phyloP scores from a whole-genome alignment of 768 basidiomycete species.

The Clathrus columnatus region DNA sequence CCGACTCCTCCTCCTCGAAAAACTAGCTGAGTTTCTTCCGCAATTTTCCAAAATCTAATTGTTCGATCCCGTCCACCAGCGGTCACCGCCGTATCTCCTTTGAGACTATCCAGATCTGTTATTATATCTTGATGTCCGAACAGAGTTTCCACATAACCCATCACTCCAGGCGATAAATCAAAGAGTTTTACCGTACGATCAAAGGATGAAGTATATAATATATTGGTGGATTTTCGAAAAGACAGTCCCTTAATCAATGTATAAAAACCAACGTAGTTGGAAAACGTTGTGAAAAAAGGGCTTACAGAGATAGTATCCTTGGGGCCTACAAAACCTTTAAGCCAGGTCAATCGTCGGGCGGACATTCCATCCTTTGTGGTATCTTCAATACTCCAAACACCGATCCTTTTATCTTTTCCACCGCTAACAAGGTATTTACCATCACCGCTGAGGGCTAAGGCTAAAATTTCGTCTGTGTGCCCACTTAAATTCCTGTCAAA shows the following conservation, averaged over 20 bases:
- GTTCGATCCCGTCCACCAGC: constrained; percentile 90
- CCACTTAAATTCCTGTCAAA: constrained; percentile 42
- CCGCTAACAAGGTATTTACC: constrained; percentile 81
- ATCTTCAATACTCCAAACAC: constrained; percentile 75
- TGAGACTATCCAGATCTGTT: constrained; percentile 67
- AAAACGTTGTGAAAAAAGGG: constrained; percentile 31
- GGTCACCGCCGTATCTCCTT: constrained; percentile 76
- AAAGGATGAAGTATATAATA: constrained; percentile 69
- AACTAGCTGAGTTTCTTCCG: constrained; percentile 90
- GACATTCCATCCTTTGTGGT: constrained; percentile 17
- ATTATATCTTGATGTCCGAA: constrained; percentile 96
- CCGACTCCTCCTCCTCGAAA: constrained; percentile 81
- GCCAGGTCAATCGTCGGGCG: constrained; percentile 37
- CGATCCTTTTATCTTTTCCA: constrained; percentile 73
- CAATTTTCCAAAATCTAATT: constrained; percentile 91
- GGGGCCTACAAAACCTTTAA: constrained; percentile 74
- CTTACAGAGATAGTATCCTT: constrained; percentile 62
- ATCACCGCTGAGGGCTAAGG: constrained; percentile 77
- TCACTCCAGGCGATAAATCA: constrained; percentile 59
- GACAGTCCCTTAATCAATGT: constrained; percentile 62
- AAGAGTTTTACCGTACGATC: constrained; percentile 89
- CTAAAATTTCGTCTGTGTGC: constrained; percentile 80
- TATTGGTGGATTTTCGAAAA: constrained; percentile 69
- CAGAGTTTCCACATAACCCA: constrained; percentile 92
- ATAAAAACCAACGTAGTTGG: constrained; percentile 8